Conservation (phyloP, 2,329 filamentous ascomycete species). For the Aspergillus calidoustus region DNA sequence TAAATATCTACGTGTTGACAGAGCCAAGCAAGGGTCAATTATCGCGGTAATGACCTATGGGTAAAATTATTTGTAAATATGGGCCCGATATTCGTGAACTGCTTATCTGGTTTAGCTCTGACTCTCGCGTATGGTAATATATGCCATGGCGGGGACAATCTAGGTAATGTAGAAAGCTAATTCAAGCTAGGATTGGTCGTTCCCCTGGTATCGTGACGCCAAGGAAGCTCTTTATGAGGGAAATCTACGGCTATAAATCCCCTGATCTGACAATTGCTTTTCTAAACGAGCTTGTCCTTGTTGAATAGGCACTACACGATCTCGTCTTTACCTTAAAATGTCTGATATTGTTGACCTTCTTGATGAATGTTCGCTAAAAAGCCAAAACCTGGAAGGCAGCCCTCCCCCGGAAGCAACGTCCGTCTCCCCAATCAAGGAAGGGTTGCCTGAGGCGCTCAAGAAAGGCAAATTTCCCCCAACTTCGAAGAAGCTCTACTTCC, state of each 20-base stretch:
- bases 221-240: background rate
- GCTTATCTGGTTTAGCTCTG: too few species aligned
- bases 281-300: background rate
- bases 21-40: background rate
- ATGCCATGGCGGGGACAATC: too few species aligned
- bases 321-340: background rate
- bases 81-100: too few species aligned
- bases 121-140: too few species aligned
- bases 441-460: slow-evolving; percentile 8
- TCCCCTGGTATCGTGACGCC: background rate
- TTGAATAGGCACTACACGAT: background rate
- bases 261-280: too few species aligned
- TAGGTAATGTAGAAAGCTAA: too few species aligned
- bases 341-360: slow-evolving; percentile 7
- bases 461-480: slow-evolving; percentile 10
- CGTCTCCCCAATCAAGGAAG: background rate
- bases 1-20: background rate
- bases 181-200: too few species aligned
- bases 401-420: background rate
- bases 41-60: background rate
- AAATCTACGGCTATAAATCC: too few species aligned
- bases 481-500: slow-evolving; percentile 11
- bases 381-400: background rate
- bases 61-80: background rate
- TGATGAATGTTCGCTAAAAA: background rate